A percentile compares a stretch with the other conserved stretches of the same genome.
phyloP scores from a whole-genome alignment of 2,329 filamentous ascomycete species.

The Ascochyta viciae-villosae region DNA sequence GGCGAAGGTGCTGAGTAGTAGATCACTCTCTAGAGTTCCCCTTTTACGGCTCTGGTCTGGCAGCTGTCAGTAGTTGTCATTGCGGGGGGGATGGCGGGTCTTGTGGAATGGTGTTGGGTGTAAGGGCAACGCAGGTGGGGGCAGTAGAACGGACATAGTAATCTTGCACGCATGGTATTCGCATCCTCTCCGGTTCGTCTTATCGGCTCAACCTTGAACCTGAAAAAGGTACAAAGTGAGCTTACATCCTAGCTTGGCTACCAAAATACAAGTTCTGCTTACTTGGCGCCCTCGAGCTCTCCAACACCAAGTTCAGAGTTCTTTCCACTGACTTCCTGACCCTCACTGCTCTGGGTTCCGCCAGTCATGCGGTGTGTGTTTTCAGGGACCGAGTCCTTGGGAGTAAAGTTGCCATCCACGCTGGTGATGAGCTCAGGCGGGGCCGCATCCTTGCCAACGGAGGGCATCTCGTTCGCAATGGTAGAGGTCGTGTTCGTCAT shows the following conservation, averaged over 20 bases:
- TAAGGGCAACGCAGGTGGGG: not conserved
- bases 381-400: conserved; percentile 66
- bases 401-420: conserved; percentile 62
- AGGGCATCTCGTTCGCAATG: conserved; percentile 68
- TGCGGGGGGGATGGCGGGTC: not conserved
- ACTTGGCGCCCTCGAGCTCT: conserved; percentile 55
- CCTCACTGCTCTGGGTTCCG: conserved; percentile 62
- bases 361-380: conserved; percentile 72
- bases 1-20: conserved; percentile 95
- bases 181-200: conserved; percentile 82
- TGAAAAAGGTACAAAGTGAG: conserved; percentile 60
- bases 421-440: conserved; percentile 68
- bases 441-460: conserved; percentile 61
- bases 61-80: conserved; percentile 13
- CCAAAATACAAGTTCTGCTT: conserved; percentile 66
- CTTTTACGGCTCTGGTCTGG: conserved; percentile 95
- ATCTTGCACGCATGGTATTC: conserved; percentile 84
- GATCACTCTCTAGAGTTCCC: conserved; percentile 93
- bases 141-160: conserved; percentile 66
- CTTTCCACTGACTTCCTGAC: conserved; percentile 40
- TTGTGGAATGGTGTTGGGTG: too few relatives aligned
- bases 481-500: conserved; percentile 71
- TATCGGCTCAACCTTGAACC: conserved; percentile 88
- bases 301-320: conserved; percentile 39
- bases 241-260: conserved; percentile 78